Base-by-base conservation (phyloP, 1,284 basidiomycete genomes). In the Neonothopanus nambi region DNA sequence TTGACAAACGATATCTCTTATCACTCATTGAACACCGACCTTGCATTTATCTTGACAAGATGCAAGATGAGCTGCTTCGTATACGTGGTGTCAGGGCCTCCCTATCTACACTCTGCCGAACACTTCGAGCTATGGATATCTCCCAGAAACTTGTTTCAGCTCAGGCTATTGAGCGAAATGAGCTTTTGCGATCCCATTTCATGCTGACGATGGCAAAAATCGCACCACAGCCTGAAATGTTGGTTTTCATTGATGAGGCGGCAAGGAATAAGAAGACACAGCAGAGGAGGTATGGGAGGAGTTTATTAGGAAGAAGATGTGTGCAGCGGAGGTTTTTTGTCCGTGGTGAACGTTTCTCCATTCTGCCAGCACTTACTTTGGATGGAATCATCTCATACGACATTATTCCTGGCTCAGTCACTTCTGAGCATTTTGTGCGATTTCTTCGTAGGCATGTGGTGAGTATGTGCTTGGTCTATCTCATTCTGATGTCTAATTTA, bases 231-330 rank as follows among this genome's bases (percentile, higher is more conserved):
- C 57, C 59, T 13, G 52, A 58, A 8, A 59, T 61, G 58, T 30
- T 65, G 3, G 56, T 69, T 52, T 69, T 69, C 48, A 28, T 65
- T 42, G 63, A 70, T 43, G 57, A 68, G 47, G 62, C 63, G 12
- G 62, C 61, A 11, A 56, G 57, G 8, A 64, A 70, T 46, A 13
- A 44, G n/a, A 38, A 46, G 5, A 67, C 55, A n/a, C 52, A 53
- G 3, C 15, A 24, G 23, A 37, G 52, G 24, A 56, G 54, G 28
- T n/a, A 18, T 21, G 66, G 65, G 0, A 65, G 63, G 65, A 61
- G 63, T 15, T 50, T 60, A 5, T 28, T 15, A 30, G 65, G 66
- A 30, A 47, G 35, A 5, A 48, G 55, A 20, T 64, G 58, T 28
- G 55, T 57, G 8, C 13, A 43, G 0, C 59, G 61, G 13, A 45